Evolutionary conservation across 2,329 filamentous ascomycete genomes (phyloP), one percentile per base, ranked within the genome.

Genomic region (Colletotrichum neosansevieriae): DNA sequence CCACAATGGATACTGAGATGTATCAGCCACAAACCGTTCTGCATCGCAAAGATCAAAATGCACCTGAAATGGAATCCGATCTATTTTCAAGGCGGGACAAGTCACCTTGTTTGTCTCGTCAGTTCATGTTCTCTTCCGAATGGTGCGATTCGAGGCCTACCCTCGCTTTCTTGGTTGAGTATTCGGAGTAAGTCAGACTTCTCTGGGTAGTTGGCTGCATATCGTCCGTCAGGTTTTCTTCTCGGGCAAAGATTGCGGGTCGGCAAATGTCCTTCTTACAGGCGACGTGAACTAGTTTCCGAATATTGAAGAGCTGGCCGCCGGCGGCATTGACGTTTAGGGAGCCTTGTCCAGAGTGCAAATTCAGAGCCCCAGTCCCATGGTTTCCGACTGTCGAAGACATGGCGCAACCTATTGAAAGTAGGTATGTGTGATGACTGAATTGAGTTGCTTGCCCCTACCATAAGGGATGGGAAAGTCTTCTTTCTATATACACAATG

Each of bases 301-400:
- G 49, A 19, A 53, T 36, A 17, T 53, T 15, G 12, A 53, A 15
- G 21, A 12, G 49, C 15, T 36, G 15, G 9, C 9, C 56, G 9
- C 24, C 29, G 6, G 38, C 29, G 15, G 42, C 56, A 5, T 17
- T 49, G 42, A 49, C 17, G 10, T 9, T 32, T 2, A 36, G 42
- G 2, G 56, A 47, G n/a, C 42, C 24, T 15, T 17, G 40, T 24
- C 56, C 29, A 36, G 56, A n/a, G 21, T 58, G 56, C 34, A 58
- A 24, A 36, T 42, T 24, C 56, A 36, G 56, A 17, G 42, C 42
- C 12, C 17, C 42, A 21, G 24, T 32, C 2, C 56, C 56, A 21
- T 58, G 56, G n/a, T 36, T 58, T 38, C 29, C 56, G 17, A 58
- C 24, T 15, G 56, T 47, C 17, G 24, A 40, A 13, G 34, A 47